A percentile compares a stretch with the other conserved stretches of the same genome.
Conservation (phyloP, 257 asterid species). For the Mitragyna speciosa region DNA sequence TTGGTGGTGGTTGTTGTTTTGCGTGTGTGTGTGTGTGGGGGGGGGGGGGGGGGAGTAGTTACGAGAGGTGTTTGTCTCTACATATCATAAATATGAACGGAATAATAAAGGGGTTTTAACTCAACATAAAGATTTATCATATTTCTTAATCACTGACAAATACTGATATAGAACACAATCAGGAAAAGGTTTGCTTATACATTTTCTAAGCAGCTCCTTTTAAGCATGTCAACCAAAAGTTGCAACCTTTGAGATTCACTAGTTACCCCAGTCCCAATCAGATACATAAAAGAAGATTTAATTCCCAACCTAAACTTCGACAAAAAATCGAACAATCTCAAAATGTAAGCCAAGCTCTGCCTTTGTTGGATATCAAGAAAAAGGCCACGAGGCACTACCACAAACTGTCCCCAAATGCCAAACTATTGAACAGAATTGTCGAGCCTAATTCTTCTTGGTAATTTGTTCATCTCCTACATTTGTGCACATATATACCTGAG, state of each 20-base stretch:
- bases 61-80: too few species aligned
- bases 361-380: neutral
- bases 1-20: too few species aligned
- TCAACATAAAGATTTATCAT: too few species aligned
- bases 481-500: constrained; percentile 17
- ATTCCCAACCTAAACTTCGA: constrained; percentile 16
- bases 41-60: too few species aligned
- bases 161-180: neutral
- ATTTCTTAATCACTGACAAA: too few species aligned
- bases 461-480: constrained; percentile 11
- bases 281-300: constrained; percentile 1
- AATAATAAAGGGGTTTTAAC: too few species aligned
- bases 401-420: neutral
- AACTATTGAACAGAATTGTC: neutral
- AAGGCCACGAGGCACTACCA: neutral
- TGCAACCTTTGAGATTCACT: neutral
- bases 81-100: too few species aligned
- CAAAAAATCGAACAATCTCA: constrained; percentile 1
- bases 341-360: neutral
- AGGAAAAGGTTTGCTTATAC: neutral
- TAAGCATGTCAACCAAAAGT: neutral
- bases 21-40: too few species aligned
- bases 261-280: neutral
- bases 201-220: neutral
- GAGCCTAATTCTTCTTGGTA: neutral